Evolutionary conservation across 768 basidiomycete genomes (phyloP), one percentile per base, ranked within the genome.

Genomic region (Suillus plorans): DNA sequence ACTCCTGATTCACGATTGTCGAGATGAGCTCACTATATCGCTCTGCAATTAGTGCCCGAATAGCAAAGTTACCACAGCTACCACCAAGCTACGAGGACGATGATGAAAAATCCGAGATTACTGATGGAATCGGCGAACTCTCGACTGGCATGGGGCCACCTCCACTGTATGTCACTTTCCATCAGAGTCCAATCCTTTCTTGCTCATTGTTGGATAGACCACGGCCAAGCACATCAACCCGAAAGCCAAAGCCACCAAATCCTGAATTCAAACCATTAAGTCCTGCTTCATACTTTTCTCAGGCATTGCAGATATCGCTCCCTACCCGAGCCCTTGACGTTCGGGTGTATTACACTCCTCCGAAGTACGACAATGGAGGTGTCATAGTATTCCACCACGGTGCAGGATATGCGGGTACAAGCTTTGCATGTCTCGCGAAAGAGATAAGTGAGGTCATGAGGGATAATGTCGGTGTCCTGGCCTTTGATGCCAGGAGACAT

Each of bases 301-400:
- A 93, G 67, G 96, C 97, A 10, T 78, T 90, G 3, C 89, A 94
- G 70, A 89, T 98, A 52, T 74, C 83, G 0, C 86, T 96, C 20
- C 81, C 87, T 5, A 72, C 79, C 14, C 80, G 87, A 8, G 80
- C 80, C 22, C 85, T 94, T 5, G 87, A 90, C 57, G 85, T 88
- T 69, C 83, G 96, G 37, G 89, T 88, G 12, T 97, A 98, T 77
- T 92, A 96, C 73, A 91, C 93, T 0, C 85, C 90, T 1, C 87
- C 95, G 2, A 81, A 81, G 57, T 65, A 52, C 18, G 67, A 63
- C 22, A 70, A 68, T 0, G 82, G 81, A 20, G 89, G 90, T 0
- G 86, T 97, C 4, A 85, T 99, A 74, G 84, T 98, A 6, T 96
- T 93, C 77, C 95, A 97, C 71, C 97, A 99, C 69, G 97, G 97